Conservation (phyloP, 345 rosid genomes). For the Brassica carinata region DNA sequence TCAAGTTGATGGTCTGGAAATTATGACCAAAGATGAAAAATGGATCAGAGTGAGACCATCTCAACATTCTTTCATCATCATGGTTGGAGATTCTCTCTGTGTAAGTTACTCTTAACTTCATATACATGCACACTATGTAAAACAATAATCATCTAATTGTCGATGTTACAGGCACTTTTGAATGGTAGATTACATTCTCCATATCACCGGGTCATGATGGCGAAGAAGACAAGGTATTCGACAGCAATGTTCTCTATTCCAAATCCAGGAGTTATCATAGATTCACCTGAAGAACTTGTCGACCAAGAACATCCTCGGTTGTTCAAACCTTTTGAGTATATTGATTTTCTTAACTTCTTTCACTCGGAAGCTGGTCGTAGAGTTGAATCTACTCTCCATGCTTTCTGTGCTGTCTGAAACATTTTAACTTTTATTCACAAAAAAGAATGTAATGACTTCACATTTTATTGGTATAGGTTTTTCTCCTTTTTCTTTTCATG, state of each 20-base stretch:
- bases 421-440: background rate
- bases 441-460: background rate
- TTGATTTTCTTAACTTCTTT: background rate
- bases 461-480: too few species aligned
- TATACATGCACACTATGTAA: too few species aligned
- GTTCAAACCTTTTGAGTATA: slow-evolving; percentile 55
- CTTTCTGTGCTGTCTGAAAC: background rate
- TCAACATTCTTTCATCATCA: slow-evolving; percentile 45
- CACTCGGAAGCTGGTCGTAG: background rate
- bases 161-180: slow-evolving; percentile 53
- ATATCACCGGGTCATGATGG: slow-evolving; percentile 65
- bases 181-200: slow-evolving; percentile 62
- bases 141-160: too few species aligned
- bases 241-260: slow-evolving; percentile 57
- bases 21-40: slow-evolving; percentile 20
- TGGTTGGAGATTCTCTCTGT: slow-evolving; percentile 53
- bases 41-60: slow-evolving; percentile 56
- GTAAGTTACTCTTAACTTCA: slow-evolving; percentile 43
- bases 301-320: slow-evolving; percentile 58
- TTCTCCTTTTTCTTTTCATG: too few species aligned
- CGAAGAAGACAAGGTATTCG: slow-evolving; percentile 54
- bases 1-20: too few species aligned
- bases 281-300: slow-evolving; percentile 54
- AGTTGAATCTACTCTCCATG: background rate
- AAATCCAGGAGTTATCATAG: slow-evolving; percentile 41